phyloP scores from a whole-genome alignment of 805 yeast genomes.

The Kluyveromyces starmeri region DNA sequence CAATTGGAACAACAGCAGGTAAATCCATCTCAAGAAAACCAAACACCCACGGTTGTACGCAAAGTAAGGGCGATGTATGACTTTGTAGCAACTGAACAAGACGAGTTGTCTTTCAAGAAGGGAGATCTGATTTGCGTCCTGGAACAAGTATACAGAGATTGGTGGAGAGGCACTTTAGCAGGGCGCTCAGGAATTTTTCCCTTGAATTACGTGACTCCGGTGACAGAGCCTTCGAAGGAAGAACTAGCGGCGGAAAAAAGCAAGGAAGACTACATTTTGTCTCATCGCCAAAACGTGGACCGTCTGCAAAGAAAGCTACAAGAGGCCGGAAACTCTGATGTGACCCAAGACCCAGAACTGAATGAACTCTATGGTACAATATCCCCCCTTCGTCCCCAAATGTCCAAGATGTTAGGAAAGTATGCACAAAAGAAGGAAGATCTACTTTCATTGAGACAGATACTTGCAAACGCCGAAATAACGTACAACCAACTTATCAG shows the following conservation, averaged over 20 bases:
- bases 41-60: conserved; percentile 33
- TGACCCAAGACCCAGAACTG: conserved; percentile 53
- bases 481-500: conserved; percentile 65
- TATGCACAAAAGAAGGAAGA: conserved; percentile 74
- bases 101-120: conserved; percentile 75
- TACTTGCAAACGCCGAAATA: conserved; percentile 58
- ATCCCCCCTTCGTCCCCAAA: conserved; percentile 61
- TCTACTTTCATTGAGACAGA: conserved; percentile 57
- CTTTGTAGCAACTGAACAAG: conserved; percentile 66
- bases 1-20: conserved; percentile 6
- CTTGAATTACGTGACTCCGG: conserved; percentile 76
- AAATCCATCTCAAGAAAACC: conserved; percentile 5
- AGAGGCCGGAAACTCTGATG: conserved; percentile 26
- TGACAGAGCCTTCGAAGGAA: conserved; percentile 54
- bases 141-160: conserved; percentile 82
- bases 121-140: conserved; percentile 85
- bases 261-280: conserved; percentile 45
- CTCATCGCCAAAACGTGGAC: conserved; percentile 56
- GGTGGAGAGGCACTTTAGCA: conserved; percentile 87
- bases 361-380: conserved; percentile 66
- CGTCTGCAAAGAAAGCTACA: conserved; percentile 35
- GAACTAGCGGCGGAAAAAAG: conserved; percentile 45
- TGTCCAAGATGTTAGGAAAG: conserved; percentile 69
- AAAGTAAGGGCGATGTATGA: conserved; percentile 84
- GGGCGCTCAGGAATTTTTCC: conserved; percentile 89